These are phyloP conservation scores for Hanseniaspora nectarophila DNA, from an alignment of 805 yeast species.

Conservation along the genomic window DNA sequence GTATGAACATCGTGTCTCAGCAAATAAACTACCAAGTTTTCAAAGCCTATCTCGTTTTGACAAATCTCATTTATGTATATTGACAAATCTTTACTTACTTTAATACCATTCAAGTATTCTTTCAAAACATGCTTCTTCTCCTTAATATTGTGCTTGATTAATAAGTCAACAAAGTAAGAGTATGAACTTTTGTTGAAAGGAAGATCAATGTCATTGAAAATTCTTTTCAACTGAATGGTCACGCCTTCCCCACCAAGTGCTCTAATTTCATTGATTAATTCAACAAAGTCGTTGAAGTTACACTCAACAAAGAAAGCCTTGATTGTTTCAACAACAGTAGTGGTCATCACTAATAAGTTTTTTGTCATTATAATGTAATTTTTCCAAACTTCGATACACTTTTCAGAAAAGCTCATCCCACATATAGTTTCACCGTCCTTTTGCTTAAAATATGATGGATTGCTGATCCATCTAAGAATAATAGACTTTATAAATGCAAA, in stretches of 20 bases:
- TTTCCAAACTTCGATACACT: neutral
- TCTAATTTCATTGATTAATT: neutral
- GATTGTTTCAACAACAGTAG: neutral
- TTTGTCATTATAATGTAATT: neutral
- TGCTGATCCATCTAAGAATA: neutral
- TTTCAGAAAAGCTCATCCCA: neutral
- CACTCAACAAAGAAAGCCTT: constrained; percentile 6
- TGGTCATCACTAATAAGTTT: neutral
- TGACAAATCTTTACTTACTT: neutral
- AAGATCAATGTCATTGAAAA: neutral
- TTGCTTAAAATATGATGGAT: neutral
- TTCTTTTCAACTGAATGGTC: neutral
- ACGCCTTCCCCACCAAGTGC: neutral
- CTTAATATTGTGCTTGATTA: neutral
- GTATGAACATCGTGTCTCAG: neutral
- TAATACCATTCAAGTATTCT: neutral
- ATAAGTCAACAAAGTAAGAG: neutral
- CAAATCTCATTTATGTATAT: neutral
- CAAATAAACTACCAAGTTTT: neutral
- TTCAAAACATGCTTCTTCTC: constrained; percentile 1
- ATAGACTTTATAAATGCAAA: neutral
- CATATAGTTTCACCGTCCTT: neutral
- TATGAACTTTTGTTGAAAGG: neutral
- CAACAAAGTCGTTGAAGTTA: neutral
- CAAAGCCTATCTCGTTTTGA: constrained; percentile 8